These are phyloP conservation scores for Fusarium sp. DNA, from an alignment of 2,329 filamentous ascomycete species.

Conservation along the genomic window DNA sequence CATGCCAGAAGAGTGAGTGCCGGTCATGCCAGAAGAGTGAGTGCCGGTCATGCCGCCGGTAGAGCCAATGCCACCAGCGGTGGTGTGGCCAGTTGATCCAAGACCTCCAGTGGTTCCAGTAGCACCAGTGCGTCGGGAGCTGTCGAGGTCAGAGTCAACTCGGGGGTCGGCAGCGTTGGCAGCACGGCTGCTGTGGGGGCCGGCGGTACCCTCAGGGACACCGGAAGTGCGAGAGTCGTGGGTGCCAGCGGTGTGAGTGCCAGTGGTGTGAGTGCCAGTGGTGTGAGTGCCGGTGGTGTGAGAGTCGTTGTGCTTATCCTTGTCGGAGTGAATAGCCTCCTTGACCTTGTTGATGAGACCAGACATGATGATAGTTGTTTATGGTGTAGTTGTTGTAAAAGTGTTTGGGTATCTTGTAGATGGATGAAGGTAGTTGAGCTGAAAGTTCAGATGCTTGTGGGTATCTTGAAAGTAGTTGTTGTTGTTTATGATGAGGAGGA, in stretches of 20 bases:
- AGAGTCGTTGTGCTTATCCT: constrained; percentile 53
- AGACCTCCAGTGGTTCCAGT: constrained; percentile 48
- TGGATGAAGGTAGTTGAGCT: constrained; percentile 3
- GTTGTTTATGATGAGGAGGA: constrained; percentile 28
- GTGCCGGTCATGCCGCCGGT: constrained; percentile 43
- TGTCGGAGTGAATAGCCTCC: constrained; percentile 63
- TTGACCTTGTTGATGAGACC: constrained; percentile 70
- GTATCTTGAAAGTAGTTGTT: constrained; percentile 36
- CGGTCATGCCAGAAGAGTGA: constrained; percentile 4
- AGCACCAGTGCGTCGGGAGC: constrained; percentile 51
- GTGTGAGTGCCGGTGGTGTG: constrained; percentile 22
- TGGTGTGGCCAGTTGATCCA: constrained; percentile 47
- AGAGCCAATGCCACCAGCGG: constrained; percentile 46
- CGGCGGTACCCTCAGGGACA: constrained; percentile 39
- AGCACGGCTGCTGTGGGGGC: constrained; percentile 25
- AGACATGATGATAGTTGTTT: constrained; percentile 60
- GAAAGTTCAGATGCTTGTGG: constrained; percentile 30
- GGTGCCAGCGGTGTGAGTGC: constrained; percentile 11
- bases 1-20: not conserved
- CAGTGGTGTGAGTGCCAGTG: constrained; percentile 22
- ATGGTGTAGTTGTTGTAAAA: constrained; percentile 5
- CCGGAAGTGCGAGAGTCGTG: constrained; percentile 21
- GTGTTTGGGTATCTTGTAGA: constrained; percentile 28
- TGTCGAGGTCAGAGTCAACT: constrained; percentile 65
- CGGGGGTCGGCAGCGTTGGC: constrained; percentile 64